These are phyloP conservation scores for Chaetomium cochliodes DNA, from an alignment of 495 filamentous ascomycete genomes.

Conservation along the genomic window DNA sequence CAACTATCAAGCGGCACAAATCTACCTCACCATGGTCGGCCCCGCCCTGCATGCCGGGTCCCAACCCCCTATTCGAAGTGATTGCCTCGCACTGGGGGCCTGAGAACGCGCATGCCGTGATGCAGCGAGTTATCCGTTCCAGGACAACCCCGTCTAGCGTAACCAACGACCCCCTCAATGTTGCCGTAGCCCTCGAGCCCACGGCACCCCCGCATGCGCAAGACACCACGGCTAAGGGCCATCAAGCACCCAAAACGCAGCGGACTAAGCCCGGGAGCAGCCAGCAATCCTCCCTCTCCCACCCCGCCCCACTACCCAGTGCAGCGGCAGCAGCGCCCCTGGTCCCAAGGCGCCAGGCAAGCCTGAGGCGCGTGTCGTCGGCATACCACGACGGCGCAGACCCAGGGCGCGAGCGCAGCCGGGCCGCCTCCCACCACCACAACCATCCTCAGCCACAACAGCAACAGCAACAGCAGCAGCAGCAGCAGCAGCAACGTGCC, in stretches of 20 bases:
- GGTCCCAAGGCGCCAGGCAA: slow-evolving; percentile 36
- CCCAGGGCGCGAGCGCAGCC: no score
- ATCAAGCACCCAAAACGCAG: neutral
- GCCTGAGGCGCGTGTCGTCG: slow-evolving; percentile 22
- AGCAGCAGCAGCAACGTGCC: neutral
- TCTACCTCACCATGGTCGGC: slow-evolving; percentile 43
- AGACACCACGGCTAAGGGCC: neutral
- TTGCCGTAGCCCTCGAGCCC: neutral
- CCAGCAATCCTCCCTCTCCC: neutral
- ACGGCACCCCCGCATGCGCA: neutral
- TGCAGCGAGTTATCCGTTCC: slow-evolving; percentile 37
- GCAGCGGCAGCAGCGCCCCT: slow-evolving; percentile 29
- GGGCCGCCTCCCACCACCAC: no score
- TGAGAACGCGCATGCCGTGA: slow-evolving; percentile 38
- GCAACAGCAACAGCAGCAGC: neutral
- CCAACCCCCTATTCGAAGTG: slow-evolving; percentile 44
- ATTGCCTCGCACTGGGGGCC: slow-evolving; percentile 47
- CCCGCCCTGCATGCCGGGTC: slow-evolving; percentile 21
- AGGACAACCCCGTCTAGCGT: slow-evolving; percentile 17
- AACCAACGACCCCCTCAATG: neutral
- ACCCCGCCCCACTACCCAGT: slow-evolving; percentile 9
- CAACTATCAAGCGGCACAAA: slow-evolving; percentile 45
- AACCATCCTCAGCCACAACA: neutral
- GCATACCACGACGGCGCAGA: neutral
- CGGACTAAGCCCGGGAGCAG: neutral